Evolutionary conservation across 1,284 basidiomycete species (phyloP).

Genomic region (Ceratobasidium papillatum): DNA sequence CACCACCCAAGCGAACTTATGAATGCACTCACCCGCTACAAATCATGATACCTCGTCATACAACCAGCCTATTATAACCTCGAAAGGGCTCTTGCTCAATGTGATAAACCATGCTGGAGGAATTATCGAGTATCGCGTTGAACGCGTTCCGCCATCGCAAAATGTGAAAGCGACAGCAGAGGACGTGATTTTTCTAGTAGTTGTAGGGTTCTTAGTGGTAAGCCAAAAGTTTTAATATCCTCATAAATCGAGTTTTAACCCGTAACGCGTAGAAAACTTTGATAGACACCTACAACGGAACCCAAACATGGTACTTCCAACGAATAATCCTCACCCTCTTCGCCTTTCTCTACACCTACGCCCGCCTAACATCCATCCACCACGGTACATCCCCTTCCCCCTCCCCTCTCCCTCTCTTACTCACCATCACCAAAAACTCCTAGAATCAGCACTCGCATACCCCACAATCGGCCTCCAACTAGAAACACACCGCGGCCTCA

Average conservation of each 20-base stretch:
- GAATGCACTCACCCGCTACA: slow-evolving; percentile 9
- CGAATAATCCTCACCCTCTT: neutral
- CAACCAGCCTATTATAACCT: neutral
- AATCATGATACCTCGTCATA: neutral
- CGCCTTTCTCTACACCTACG: neutral
- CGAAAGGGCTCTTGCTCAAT: neutral
- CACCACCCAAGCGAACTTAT: neutral
- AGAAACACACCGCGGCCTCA: slow-evolving; percentile 68
- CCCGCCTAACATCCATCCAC: neutral
- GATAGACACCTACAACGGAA: neutral
- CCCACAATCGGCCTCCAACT: slow-evolving; percentile 74
- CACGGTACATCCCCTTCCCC: slow-evolving; percentile 31
- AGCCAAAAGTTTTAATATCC: neutral
- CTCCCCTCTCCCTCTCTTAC: neutral
- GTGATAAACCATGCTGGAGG: neutral
- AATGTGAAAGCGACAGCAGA: neutral
- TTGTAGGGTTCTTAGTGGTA: neutral
- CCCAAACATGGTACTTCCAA: neutral
- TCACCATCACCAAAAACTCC: slow-evolving; percentile 10
- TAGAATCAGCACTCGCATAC: slow-evolving; percentile 74
- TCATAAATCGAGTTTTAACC: neutral
- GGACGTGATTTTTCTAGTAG: neutral
- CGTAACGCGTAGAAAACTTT: neutral
- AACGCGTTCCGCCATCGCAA: neutral
- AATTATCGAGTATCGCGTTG: slow-evolving; percentile 9